Conservation (phyloP, 2,329 filamentous ascomycete species). For the Cadophora gregata region DNA sequence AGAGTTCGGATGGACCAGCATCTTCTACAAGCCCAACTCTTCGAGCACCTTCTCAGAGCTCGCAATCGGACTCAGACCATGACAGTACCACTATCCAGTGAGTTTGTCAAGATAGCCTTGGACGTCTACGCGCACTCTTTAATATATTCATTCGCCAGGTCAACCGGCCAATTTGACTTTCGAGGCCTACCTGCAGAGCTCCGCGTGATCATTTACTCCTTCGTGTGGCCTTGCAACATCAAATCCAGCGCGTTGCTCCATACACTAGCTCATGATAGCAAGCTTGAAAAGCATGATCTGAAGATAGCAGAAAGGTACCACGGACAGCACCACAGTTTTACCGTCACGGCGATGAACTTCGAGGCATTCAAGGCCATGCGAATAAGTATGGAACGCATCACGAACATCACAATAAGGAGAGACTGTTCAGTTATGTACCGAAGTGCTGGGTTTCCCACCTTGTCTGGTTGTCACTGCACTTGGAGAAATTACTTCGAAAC, state of each 20-base stretch:
- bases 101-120: neutral
- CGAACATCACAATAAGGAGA: neutral
- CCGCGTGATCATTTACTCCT: neutral
- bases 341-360: neutral
- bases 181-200: neutral
- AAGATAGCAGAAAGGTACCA: neutral
- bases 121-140: neutral
- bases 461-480: slow-evolving; percentile 1
- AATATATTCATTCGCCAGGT: neutral
- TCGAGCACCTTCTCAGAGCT: neutral
- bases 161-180: neutral
- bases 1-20: neutral
- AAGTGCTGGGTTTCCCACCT: neutral
- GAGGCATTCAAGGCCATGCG: neutral
- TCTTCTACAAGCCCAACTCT: neutral
- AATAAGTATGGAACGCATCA: neutral
- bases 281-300: neutral
- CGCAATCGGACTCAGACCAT: neutral
- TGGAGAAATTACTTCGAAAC: neutral
- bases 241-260: neutral
- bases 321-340: neutral
- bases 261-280: neutral
- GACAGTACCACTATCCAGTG: neutral
- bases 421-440: neutral
- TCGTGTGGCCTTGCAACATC: neutral